Percentiles rank a stretch among this genome's conserved stretches.
Evolutionary conservation across 2,329 filamentous ascomycete genomes (phyloP).

Genomic region (Paraconiothyrium sp.): DNA sequence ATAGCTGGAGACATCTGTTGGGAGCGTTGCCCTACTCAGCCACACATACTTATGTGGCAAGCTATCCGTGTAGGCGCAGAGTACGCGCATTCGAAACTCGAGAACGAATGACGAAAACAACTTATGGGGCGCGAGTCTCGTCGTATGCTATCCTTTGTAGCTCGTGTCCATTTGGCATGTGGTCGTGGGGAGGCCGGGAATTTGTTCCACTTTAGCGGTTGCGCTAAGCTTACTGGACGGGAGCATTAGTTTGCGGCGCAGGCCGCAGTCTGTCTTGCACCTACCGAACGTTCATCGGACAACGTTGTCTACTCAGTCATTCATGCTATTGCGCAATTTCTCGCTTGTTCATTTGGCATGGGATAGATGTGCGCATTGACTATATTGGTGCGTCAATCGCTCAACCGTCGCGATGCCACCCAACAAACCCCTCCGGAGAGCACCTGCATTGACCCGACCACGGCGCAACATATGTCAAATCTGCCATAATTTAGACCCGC

Average conservation of each 20-base stretch:
- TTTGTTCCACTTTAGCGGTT: neutral
- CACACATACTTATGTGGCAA: no score
- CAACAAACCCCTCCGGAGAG: constrained; percentile 32
- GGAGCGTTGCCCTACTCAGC: no score
- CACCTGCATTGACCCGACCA: constrained; percentile 19
- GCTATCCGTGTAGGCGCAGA: no score
- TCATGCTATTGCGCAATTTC: neutral
- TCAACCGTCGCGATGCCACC: constrained; percentile 30
- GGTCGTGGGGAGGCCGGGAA: neutral
- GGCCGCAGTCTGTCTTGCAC: neutral
- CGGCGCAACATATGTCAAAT: constrained; percentile 38
- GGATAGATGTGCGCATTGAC: neutral
- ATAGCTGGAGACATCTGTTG: no score
- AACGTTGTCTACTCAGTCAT: neutral
- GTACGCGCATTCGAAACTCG: no score
- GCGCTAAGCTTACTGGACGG: neutral
- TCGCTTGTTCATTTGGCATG: constrained; percentile 10
- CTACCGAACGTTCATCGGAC: neutral
- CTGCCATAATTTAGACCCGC: constrained; percentile 43
- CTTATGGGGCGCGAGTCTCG: neutral
- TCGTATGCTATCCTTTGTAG: neutral
- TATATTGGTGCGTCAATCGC: neutral
- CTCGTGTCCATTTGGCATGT: neutral
- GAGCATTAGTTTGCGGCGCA: neutral
- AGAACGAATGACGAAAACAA: no score